Base-by-base conservation (phyloP, 2,329 filamentous ascomycete genomes). In the Diaporthe vexans region DNA sequence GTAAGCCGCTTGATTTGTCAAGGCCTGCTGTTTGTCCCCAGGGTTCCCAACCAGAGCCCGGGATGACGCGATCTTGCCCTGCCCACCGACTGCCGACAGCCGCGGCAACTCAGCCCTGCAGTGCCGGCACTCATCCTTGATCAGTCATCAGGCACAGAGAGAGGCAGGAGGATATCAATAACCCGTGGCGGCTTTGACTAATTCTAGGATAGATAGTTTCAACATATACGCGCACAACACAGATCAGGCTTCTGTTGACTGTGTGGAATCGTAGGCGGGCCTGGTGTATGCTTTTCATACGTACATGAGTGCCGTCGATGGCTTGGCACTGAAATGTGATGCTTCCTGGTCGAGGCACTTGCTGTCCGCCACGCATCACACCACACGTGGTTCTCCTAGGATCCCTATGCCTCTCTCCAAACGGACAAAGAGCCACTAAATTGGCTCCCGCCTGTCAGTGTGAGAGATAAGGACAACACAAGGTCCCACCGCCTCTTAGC, bases 1-100 rank as follows among this genome's bases (percentile, higher is more conserved):
- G 73, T 74, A 74, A 74, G 73, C 73, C 57, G 21, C 40, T 26
- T 74, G 73, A 74, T 74, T 74, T 74, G 73, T 74, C 73, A 74
- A 72, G 68, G 73, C 73, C 63, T 29, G 57, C 46, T 19, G 69
- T 10, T 63, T 37, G 19, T 54, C 13, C n/a, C 19, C 43, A 52
- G 58, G 51, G 63, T 48, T 68, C 63, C 46, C 48, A 54, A 40
- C 19, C 63, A 37, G 11, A 26, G 48, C 48, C 63, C 63, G 33
- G 48, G 21, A 68, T 68, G 48, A 54, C 63, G 63, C 33, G 48
- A 68, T 68, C 24, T 9, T 24, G 33, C n/a, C 46, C 19, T 54
- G 29, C 21, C 46, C 63, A 52, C 63, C 63, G 61, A 67, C 61
- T 33, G 48, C 63, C 63, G 63, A 40, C 63, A 8, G 29, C 63